A percentile compares a stretch with the other conserved stretches of the same genome.
These are phyloP conservation scores for Nemania sp. DNA, from an alignment of 2,329 filamentous ascomycete species.

Conservation along the genomic window DNA sequence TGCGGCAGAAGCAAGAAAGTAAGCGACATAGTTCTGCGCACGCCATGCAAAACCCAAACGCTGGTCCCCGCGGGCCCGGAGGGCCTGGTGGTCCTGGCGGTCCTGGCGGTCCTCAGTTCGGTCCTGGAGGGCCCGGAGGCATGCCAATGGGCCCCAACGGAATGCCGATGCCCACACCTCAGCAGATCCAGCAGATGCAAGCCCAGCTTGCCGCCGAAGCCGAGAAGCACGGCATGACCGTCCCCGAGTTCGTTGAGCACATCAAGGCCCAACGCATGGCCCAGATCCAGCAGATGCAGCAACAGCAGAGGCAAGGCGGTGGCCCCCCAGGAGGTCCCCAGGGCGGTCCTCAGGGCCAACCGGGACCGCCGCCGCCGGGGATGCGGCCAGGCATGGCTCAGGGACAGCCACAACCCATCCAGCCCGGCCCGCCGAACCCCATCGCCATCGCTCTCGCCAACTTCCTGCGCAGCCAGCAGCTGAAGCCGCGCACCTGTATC, in stretches of 20 bases:
- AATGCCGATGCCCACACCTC: slow-evolving; percentile 66
- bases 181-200: slow-evolving; percentile 86
- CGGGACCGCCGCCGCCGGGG: slow-evolving; percentile 28
- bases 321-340: slow-evolving; percentile 15
- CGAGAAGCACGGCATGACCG: slow-evolving; percentile 79
- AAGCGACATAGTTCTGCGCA: neutral
- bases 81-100: slow-evolving; percentile 29
- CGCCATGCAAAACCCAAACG: slow-evolving; percentile 35
- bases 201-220: slow-evolving; percentile 82
- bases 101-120: slow-evolving; percentile 11
- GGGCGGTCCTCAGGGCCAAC: slow-evolving; percentile 33
- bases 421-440: slow-evolving; percentile 82
- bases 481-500: slow-evolving; percentile 90
- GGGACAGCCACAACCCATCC: slow-evolving; percentile 67
- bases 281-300: slow-evolving; percentile 47
- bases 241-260: slow-evolving; percentile 80
- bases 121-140: slow-evolving; percentile 14
- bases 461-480: slow-evolving; percentile 80
- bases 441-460: slow-evolving; percentile 86
- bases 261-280: slow-evolving; percentile 63
- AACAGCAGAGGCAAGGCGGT: slow-evolving; percentile 47
- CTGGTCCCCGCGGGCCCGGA: slow-evolving; percentile 27
- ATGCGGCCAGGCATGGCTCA: slow-evolving; percentile 39
- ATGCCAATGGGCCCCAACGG: slow-evolving; percentile 30
- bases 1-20: too few relatives aligned